These are phyloP conservation scores for Vinca minor DNA, from an alignment of 257 asterid species.

Conservation along the genomic window DNA sequence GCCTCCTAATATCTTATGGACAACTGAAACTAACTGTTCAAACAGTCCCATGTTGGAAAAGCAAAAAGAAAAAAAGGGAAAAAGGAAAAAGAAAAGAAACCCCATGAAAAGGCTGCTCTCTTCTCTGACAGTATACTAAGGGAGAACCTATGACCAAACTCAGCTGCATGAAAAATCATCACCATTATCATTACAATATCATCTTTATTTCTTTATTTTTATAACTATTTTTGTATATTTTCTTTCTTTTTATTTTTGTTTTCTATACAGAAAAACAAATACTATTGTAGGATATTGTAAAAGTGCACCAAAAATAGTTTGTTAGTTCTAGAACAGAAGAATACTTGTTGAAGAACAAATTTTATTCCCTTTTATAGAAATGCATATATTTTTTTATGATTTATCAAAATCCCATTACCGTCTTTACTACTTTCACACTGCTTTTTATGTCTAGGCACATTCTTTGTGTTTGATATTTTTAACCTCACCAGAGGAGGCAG, in stretches of 20 bases:
- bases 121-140: slow-evolving; percentile 31
- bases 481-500: too few relatives aligned
- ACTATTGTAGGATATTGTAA: slow-evolving; percentile 23
- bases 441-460: too few relatives aligned
- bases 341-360: slow-evolving; percentile 18
- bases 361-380: slow-evolving; percentile 30
- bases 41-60: slow-evolving; percentile 45
- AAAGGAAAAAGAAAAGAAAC: slow-evolving; percentile 26
- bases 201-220: slow-evolving; percentile 40
- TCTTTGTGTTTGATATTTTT: too few relatives aligned
- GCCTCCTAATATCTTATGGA: slow-evolving; percentile 18
- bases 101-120: slow-evolving; percentile 50
- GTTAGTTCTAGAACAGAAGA: slow-evolving; percentile 17
- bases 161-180: slow-evolving; percentile 67
- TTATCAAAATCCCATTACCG: slow-evolving; percentile 11
- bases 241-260: slow-evolving; percentile 15
- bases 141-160: slow-evolving; percentile 25
- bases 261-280: slow-evolving; percentile 24
- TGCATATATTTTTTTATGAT: slow-evolving; percentile 22
- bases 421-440: slow-evolving; percentile 17
- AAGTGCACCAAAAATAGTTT: slow-evolving; percentile 26
- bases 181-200: slow-evolving; percentile 60
- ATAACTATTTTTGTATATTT: slow-evolving; percentile 24
- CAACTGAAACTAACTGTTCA: slow-evolving; percentile 42
- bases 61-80: slow-evolving; percentile 21